Base-by-base conservation (phyloP, 176 grass and related monocot species). In the Elaeis guineensis region DNA sequence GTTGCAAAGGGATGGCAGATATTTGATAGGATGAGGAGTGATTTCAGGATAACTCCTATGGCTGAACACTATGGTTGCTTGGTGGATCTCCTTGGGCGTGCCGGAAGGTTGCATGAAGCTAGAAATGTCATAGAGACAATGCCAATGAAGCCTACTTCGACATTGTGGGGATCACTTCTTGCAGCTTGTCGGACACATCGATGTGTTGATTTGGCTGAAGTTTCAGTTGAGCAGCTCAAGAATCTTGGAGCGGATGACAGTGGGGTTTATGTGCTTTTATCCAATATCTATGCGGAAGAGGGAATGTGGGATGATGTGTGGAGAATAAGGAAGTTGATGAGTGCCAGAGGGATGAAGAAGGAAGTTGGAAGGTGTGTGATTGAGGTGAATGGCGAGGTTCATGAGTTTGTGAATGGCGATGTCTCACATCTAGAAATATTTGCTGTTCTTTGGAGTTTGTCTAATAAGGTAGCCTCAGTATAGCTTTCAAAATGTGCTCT, bases 201-300 rank as follows among this genome's bases (percentile, higher is more conserved):
- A 30, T 82, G 69, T 63, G 64, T 79, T 6, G 64, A 79, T 17
- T 52, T 90, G 67, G 82, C 87, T 79, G 82, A 82, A 68, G 24
- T 78, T 15, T 61, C 75, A 0, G 75, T 85, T 52, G 82, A 90
- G 49, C 75, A 55, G 23, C 72, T 90, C 51, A 75, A 53, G 28
- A 67, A 57, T 69, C 78, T 85, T 44, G 82, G 78, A 63, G 87
- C 87, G 8, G 79, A 82, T 59, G 87, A 82, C 23, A 64, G 78
- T 20, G 87, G 78, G 61, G 87, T 82, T 16, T 85, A 82, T 57
- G 79, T 85, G 55, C 78, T 90, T 62, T 50, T 90, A 19, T 90
- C 78, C 28, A 90, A 90, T 65, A 85, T 85, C 52, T 90, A 90
- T 54, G 82, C 87, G 19, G 78, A 82, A 51, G 72, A 85, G 55